These are phyloP conservation scores for Sporopachydermia cereana DNA, from an alignment of 1,139 yeast species.

Conservation along the genomic window DNA sequence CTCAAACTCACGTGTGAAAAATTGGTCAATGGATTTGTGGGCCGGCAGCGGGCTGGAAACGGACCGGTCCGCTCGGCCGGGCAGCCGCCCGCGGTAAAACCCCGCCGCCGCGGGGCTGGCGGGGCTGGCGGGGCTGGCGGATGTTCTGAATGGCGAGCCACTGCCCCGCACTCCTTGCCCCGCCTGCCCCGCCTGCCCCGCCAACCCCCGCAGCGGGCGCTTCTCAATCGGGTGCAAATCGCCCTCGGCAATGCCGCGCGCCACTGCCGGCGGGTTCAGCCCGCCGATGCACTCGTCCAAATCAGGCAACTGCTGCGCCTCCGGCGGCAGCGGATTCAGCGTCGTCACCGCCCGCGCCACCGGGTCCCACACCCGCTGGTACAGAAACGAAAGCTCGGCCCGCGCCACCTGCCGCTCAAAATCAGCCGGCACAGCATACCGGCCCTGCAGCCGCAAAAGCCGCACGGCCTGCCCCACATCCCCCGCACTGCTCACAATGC, in stretches of 20 bases:
- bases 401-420: constrained; percentile 49
- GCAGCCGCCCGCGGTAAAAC: too few relatives aligned
- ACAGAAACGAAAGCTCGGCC: constrained; percentile 76
- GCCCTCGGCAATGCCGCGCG: constrained; percentile 51
- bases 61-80: not conserved
- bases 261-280: constrained; percentile 33
- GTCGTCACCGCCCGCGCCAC: constrained; percentile 34
- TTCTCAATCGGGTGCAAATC: constrained; percentile 55
- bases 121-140: too few relatives aligned
- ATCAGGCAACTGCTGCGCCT: constrained; percentile 22
- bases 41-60: not conserved
- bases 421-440: constrained; percentile 39
- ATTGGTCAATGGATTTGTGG: constrained; percentile 1
- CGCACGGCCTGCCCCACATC: constrained; percentile 44
- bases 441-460: constrained; percentile 53
- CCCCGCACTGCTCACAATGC: constrained; percentile 39
- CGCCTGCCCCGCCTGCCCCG: not conserved
- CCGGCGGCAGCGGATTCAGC: constrained; percentile 44
- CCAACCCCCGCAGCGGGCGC: constrained; percentile 19
- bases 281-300: constrained; percentile 56
- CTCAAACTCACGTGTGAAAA: not conserved
- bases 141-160: not conserved
- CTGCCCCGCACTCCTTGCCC: not conserved
- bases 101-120: too few relatives aligned
- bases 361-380: constrained; percentile 81